Evolutionary conservation across 1,139 yeast genomes (phyloP).

Genomic region (Kurtzmaniella quercitrusa): DNA sequence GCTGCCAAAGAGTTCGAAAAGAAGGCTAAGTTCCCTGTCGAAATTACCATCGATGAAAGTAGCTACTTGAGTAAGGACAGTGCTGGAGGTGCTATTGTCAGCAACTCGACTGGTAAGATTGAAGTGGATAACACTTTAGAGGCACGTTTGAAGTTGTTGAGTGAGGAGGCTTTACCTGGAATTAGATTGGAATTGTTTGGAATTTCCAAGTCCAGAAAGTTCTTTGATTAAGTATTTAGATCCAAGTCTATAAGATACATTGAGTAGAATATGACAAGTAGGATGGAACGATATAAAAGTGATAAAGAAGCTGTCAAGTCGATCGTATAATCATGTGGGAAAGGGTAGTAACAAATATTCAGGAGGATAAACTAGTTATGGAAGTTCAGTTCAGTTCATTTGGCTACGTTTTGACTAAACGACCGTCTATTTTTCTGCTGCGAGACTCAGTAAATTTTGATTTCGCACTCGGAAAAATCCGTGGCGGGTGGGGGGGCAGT

Average conservation of each 20-base stretch:
- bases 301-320: too few relatives aligned
- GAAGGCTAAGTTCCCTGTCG: constrained; percentile 49
- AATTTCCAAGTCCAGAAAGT: constrained; percentile 79
- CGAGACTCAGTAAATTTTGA: too few relatives aligned
- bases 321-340: too few relatives aligned
- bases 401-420: too few relatives aligned
- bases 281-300: too few relatives aligned
- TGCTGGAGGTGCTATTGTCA: constrained; percentile 83
- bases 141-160: constrained; percentile 81
- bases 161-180: constrained; percentile 87
- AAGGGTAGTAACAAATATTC: too few relatives aligned
- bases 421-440: too few relatives aligned
- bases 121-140: constrained; percentile 90
- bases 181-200: constrained; percentile 91
- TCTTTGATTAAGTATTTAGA: constrained; percentile 58
- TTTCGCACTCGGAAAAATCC: too few relatives aligned
- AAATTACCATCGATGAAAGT: constrained; percentile 51
- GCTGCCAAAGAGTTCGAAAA: constrained; percentile 65
- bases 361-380: too few relatives aligned
- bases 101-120: constrained; percentile 74
- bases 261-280: background rate
- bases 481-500: too few relatives aligned
- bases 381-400: too few relatives aligned
- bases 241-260: background rate
- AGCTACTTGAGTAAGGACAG: constrained; percentile 54